These are phyloP conservation scores for Eucommia ulmoides DNA, from an alignment of 257 asterid genomes.

Conservation along the genomic window DNA sequence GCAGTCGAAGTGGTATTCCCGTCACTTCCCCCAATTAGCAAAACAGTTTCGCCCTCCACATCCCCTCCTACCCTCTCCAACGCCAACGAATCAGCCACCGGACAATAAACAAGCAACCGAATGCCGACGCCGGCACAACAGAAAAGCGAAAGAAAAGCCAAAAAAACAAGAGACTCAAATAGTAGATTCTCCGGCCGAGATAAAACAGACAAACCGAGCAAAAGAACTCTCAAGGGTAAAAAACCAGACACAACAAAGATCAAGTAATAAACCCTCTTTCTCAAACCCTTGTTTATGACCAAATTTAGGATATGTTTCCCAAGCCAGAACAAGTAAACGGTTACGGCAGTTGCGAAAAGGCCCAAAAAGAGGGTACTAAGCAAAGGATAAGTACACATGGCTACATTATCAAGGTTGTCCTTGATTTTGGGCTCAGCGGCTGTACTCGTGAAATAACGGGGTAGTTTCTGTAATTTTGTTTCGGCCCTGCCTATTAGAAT, in stretches of 20 bases:
- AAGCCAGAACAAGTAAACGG: constrained; percentile 50
- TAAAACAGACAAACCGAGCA: constrained; percentile 62
- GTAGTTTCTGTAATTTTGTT: constrained; percentile 27
- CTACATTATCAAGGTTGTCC: constrained; percentile 17
- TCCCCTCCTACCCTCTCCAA: constrained; percentile 38
- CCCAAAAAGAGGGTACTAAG: constrained; percentile 60
- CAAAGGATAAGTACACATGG: constrained; percentile 73
- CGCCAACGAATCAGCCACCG: constrained; percentile 75
- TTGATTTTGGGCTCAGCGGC: constrained; percentile 4
- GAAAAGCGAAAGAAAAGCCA: constrained; percentile 67
- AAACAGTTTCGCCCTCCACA: constrained; percentile 40
- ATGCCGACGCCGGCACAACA: constrained; percentile 61
- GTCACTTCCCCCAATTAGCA: constrained; percentile 40
- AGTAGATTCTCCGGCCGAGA: constrained; percentile 33
- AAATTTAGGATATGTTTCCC: constrained; percentile 48
- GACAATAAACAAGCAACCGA: constrained; percentile 56
- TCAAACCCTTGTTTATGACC: constrained; percentile 77
- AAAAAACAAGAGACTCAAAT: constrained; percentile 44
- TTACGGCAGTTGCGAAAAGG: constrained; percentile 43
- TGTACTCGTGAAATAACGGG: constrained; percentile 56
- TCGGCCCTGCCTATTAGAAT: constrained; percentile 30
- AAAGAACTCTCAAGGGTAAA: constrained; percentile 51
- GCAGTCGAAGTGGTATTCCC: too few species aligned
- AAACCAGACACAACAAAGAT: constrained; percentile 42
- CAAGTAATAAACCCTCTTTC: constrained; percentile 60